Base-by-base conservation (phyloP, 192 early-diverging fungal species). In the Coemansia reversa region DNA sequence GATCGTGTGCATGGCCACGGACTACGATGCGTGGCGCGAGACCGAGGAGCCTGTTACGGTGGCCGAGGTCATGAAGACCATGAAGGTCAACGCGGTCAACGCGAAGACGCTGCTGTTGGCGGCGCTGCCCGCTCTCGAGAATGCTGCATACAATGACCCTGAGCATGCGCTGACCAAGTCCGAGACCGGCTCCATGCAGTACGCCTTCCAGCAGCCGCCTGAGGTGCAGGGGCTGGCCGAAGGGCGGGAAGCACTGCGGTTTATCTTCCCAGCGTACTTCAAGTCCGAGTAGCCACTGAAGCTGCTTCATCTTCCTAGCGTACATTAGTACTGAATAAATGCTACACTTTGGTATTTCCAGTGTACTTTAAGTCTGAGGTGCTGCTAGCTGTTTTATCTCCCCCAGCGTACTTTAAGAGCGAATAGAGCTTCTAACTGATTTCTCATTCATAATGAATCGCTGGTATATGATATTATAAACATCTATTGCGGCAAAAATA, bases 1-100 rank as follows among this genome's bases (percentile, higher is more conserved):
- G 66, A 92, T 97, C 87, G 86, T 99, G 30, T 99, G 97, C 85
- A 99, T 99, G 97, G 89, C 92, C 30, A 99, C 97, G 30, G 97
- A 99, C 85, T 99, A 98, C 71, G 97, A 99, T 73, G 89, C 88
- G 74, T 93, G 92, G 92, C 86, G 86, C 66, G 83, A 86, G 58
- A 78, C 84, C 7, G 90, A 89, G 55, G 94, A 92, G 62, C 82
- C 87, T 9, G 97, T 99, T 47, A 90, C 88, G 8, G 91, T 93
- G 14, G 88, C 91, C 58, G 85, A 86, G 55, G 92, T 94, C 45
- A 89, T 99, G 83, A 84, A 85, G 30, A 97, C 93, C 76, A 85
- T 98, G 84, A 86, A 84, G 60, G 85, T 84, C 62, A 99, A 99
- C 79, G 78, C 85, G 5, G 82, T 49, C 62, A 94, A 93, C 66